Evolutionary conservation across 768 basidiomycete genomes (phyloP), one percentile per base, ranked within the genome.

Genomic region (Coprinopsis sp.): DNA sequence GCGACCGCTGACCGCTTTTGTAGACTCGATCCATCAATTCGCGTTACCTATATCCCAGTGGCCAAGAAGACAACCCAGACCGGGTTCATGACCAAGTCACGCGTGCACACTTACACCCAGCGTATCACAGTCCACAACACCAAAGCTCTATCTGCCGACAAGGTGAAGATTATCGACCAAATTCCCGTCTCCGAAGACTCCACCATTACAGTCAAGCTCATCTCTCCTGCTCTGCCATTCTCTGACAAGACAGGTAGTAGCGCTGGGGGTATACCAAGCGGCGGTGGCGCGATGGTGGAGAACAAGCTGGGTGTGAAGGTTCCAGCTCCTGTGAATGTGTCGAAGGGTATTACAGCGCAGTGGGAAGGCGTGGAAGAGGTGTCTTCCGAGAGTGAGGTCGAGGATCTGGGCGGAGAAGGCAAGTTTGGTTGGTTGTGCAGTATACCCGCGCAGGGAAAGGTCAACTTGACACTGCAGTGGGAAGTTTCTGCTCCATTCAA

Each of bases 121-220:
- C 66, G 64, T 37, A 66, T 73, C 51, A 69, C 67, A 1, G 37
- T 73, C 6, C 54, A 54, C 58, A 76, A 74, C 58, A 69, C 66
- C 34, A 74, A 72, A 49, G 51, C 59, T n/a, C 51, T 53, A 5
- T 22, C 54, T 1, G 53, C 71, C 39, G 52, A 62, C 4, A 51
- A 58, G 25, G 38, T 76, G 50, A 71, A 66, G 47, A 49, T 74
- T 43, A 42, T 67, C 16, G 71, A 76, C 48, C 66, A 67, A 45
- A 55, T 72, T 21, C 72, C 70, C 4, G 50, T 69, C 7, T 72
- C 71, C 1, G 60, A 70, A 37, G 59, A 61, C 29, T 52, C 68
- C 1, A 61, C 65, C 30, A 64, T 75, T 37, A 64, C 60, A 23
- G 70, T 76, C 41, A 74, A 73, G 56, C 59, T 70, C 7, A 58